These are phyloP conservation scores for Salix brachista DNA, from an alignment of 345 rosid species.

Conservation along the genomic window DNA sequence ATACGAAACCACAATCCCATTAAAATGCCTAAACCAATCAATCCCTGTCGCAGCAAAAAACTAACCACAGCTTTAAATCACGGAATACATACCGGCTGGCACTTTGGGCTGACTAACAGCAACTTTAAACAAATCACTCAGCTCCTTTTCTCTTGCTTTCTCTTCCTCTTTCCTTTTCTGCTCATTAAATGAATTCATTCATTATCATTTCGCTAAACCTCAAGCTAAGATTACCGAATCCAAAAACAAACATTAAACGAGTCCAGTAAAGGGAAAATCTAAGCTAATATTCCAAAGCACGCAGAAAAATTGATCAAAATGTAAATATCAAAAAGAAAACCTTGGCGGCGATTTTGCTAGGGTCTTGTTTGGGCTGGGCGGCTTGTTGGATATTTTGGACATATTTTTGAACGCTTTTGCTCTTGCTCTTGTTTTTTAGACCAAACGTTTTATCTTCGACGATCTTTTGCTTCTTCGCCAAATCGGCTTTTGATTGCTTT, in stretches of 20 bases:
- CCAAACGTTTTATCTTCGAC: conserved; percentile 98
- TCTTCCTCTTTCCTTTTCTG: conserved; percentile 99
- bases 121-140: conserved; percentile 84
- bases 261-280: neutral
- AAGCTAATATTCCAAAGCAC: neutral
- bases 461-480: conserved; percentile 88
- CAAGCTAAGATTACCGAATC: too few species aligned
- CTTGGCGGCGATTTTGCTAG: conserved; percentile 66
- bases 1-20: neutral
- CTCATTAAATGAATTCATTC: neutral
- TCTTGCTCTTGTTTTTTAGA: conserved; percentile 87
- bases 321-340: conserved; percentile 22
- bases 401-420: conserved; percentile 91
- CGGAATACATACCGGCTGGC: conserved; percentile 48
- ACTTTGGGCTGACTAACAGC: conserved; percentile 97
- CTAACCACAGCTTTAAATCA: neutral
- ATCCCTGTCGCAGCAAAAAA: neutral
- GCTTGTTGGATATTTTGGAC: conserved; percentile 77
- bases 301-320: neutral
- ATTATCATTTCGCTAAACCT: too few species aligned
- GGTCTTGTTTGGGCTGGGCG: conserved; percentile 75
- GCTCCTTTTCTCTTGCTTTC: conserved; percentile 87
- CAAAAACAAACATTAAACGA: neutral
- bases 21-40: neutral
- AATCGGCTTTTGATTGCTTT: conserved; percentile 78